Conservation (phyloP, 106 monocot genomes). For the Dendrobium catenatum region DNA sequence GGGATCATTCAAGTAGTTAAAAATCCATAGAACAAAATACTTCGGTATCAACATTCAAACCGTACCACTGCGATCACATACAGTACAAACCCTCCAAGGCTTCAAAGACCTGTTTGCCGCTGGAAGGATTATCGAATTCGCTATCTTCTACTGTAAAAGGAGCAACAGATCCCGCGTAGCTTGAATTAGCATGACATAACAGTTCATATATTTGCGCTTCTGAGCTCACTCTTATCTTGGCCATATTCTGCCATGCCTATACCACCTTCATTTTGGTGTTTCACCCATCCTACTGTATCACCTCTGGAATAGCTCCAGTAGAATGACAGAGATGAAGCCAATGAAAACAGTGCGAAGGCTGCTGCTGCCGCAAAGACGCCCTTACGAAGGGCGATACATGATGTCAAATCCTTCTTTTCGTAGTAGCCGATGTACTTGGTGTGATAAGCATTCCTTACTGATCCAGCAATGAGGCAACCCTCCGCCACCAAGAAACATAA, state of each 20-base stretch:
- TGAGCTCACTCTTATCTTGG: constrained; percentile 22
- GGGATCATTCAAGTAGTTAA: neutral
- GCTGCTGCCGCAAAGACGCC: constrained; percentile 86
- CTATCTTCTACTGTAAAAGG: neutral
- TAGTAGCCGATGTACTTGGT: constrained; percentile 84
- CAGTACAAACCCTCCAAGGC: neutral
- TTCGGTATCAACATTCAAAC: neutral
- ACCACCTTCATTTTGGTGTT: constrained; percentile 66
- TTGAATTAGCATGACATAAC: neutral
- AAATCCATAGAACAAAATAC: neutral
- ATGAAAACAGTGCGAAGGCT: constrained; percentile 51
- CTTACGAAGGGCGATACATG: constrained; percentile 68
- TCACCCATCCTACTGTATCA: constrained; percentile 64
- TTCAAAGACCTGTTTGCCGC: neutral
- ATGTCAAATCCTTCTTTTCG: constrained; percentile 47
- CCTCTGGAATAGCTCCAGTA: constrained; percentile 65
- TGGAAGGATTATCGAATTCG: neutral
- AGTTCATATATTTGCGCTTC: constrained; percentile 3
- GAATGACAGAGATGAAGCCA: constrained; percentile 33
- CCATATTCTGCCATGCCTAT: constrained; percentile 64
- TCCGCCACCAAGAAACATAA: constrained; percentile 71
- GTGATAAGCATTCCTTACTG: constrained; percentile 93
- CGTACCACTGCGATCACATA: neutral
- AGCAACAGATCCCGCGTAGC: neutral
- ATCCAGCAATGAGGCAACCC: constrained; percentile 78